Evolutionary conservation across 768 basidiomycete genomes (phyloP), one percentile per base, ranked within the genome.

Genomic region (Kwoniella dendrophila): DNA sequence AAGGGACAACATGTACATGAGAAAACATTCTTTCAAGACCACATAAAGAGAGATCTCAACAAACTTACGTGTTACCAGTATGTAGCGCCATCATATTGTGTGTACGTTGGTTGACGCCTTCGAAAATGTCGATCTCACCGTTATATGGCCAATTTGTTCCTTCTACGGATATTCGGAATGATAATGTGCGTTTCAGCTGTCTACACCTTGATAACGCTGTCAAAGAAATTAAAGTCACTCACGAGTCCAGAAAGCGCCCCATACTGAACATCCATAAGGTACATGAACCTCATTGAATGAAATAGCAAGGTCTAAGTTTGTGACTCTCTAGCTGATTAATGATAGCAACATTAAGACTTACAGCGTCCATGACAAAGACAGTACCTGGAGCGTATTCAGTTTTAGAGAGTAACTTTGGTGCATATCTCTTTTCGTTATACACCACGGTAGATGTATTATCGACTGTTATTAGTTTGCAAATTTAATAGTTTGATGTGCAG

Each of bases 51-150:
- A n/a, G n/a, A n/a, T n/a, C n/a, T n/a, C n/a, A n/a, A n/a, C n/a
- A n/a, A n/a, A 54, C 53, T 54, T n/a, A 56, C 54, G 41, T 58
- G 16, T n/a, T 34, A 1, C 47, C 63, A n/a, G 89, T 89, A 75
- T 92, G 90, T 16, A 92, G 80, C 0, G 90, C 83, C 83, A 88
- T 86, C 73, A 88, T 87, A 64, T 87, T 89, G 56, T 81, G 79
- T 2, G 82, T 81, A 41, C 83, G 83, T 50, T 83, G 73, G 78
- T 93, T 92, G 64, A 92, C 87, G 33, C 86, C 88, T 76, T 93
- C 90, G 61, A 92, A 85, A 10, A 88, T 88, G 76, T 92, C 91
- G 63, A 89, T 87, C 73, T 90, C 87, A 14, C 74, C 74, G 1
- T 63, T 67, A 16, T 45, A 24, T 32, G 71, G 71, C 74, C 73